These are phyloP conservation scores for Cladosporium sp. DNA, from an alignment of 2,329 filamentous ascomycete genomes.

Conservation along the genomic window DNA sequence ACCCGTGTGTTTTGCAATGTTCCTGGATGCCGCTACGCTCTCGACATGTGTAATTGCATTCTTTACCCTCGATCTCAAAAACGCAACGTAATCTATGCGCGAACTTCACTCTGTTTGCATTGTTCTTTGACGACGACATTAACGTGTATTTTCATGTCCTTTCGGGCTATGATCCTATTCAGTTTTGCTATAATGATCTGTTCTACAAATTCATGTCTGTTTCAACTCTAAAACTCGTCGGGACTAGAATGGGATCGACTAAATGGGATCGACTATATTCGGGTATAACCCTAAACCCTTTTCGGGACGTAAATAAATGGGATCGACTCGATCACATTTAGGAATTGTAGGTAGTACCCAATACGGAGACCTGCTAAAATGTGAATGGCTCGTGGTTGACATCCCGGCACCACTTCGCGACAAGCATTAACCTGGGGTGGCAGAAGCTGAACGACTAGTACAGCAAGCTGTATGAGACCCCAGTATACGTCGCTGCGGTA, in stretches of 20 bases:
- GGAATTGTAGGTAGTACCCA: neutral
- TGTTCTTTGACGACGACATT: neutral
- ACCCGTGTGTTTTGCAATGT: conserved; percentile 1
- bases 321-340: neutral
- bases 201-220: neutral
- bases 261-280: neutral
- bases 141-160: neutral
- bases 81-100: neutral
- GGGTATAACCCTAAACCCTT: neutral
- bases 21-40: neutral
- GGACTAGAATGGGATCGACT: neutral
- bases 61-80: neutral
- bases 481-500: conserved; percentile 12
- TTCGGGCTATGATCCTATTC: neutral
- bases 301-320: neutral
- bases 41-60: conserved; percentile 8
- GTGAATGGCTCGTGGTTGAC: conserved; percentile 3
- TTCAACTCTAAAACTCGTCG: neutral
- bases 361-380: conserved; percentile 1
- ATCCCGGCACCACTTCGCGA: conserved; percentile 1
- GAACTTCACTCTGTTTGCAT: neutral
- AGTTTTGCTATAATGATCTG: neutral
- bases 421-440: conserved; percentile 12
- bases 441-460: conserved; percentile 13
- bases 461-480: conserved; percentile 6